Evolutionary conservation across 345 rosid genomes (phyloP).

Genomic region (Brassica nigra): DNA sequence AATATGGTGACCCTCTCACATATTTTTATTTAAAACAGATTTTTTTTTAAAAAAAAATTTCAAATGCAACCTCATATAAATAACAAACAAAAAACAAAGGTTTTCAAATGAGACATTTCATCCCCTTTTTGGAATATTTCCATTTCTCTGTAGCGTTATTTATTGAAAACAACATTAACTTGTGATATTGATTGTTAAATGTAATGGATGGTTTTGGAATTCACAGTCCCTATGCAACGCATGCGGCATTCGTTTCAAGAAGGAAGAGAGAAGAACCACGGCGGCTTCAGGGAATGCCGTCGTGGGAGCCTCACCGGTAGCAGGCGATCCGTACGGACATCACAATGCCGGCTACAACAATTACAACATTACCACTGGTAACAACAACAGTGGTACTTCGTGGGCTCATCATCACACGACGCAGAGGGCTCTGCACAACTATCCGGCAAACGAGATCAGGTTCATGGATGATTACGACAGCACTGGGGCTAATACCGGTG

Average conservation of each 20-base stretch:
- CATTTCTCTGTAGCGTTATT: not conserved
- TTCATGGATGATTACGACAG: slow-evolving; percentile 58
- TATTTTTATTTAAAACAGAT: not conserved
- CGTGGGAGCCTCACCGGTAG: slow-evolving; percentile 37
- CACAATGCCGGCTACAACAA: slow-evolving; percentile 29
- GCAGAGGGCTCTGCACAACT: slow-evolving; percentile 57
- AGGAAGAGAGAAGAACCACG: slow-evolving; percentile 51
- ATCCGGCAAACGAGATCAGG: slow-evolving; percentile 61
- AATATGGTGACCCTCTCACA: not conserved
- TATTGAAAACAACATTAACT: slow-evolving; percentile 28
- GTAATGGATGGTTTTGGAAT: slow-evolving; percentile 27
- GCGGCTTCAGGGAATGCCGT: slow-evolving; percentile 45
- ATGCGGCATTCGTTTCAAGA: slow-evolving; percentile 2
- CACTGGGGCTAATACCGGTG: slow-evolving; percentile 34
- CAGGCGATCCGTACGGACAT: slow-evolving; percentile 43
- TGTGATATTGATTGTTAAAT: not conserved
- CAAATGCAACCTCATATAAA: not conserved
- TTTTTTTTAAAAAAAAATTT: not conserved
- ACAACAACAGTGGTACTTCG: slow-evolving; percentile 31
- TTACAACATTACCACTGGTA: slow-evolving; percentile 21
- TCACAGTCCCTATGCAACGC: slow-evolving; percentile 85
- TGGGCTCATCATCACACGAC: slow-evolving; percentile 46
- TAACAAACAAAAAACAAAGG: not conserved
- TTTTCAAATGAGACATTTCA: not conserved
- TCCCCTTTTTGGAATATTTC: not conserved